A percentile compares a stretch with the other conserved stretches of the same genome.
Evolutionary conservation across 306 rosid species (phyloP).

Genomic region (Coriaria nepalensis): DNA sequence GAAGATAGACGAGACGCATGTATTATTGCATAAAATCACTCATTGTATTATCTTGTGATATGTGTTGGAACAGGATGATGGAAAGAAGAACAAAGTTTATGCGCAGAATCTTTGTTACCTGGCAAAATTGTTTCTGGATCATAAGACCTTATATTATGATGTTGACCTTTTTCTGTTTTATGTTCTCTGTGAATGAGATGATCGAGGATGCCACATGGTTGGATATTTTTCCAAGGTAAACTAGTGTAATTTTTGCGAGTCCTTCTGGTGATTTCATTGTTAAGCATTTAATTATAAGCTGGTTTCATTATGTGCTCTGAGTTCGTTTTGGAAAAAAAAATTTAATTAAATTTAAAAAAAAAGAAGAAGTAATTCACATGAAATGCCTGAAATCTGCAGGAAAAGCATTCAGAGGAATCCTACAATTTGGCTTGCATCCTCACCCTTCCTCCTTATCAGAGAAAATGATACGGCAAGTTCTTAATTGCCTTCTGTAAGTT

Average conservation of each 20-base stretch:
- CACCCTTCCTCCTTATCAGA: conserved; percentile 97
- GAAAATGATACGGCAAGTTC: conserved; percentile 99
- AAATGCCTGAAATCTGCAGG: no score
- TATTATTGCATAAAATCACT: conserved; percentile 12
- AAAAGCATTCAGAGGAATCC: conserved; percentile 97
- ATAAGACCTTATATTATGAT: conserved; percentile 96
- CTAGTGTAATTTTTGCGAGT: no score
- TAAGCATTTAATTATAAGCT: no score
- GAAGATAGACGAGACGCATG: conserved; percentile 96
- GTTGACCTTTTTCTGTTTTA: conserved; percentile 96
- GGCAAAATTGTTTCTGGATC: conserved; percentile 96
- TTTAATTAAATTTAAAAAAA: no score
- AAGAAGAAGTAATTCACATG: no score
- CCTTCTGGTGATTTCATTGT: no score
- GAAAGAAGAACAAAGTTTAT: conserved; percentile 97
- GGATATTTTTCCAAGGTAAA: conserved; percentile 96
- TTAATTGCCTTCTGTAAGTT: conserved; percentile 91
- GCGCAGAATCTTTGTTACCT: conserved; percentile 98
- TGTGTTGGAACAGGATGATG: conserved; percentile 71
- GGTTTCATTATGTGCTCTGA: not conserved
- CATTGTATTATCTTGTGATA: not conserved
- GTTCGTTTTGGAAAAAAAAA: no score
- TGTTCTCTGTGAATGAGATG: conserved; percentile 92
- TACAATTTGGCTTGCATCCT: conserved; percentile 96
- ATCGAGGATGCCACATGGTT: conserved; percentile 99